phyloP scores from a whole-genome alignment of 148 eudicot species.

The Polygonum aviculare region DNA sequence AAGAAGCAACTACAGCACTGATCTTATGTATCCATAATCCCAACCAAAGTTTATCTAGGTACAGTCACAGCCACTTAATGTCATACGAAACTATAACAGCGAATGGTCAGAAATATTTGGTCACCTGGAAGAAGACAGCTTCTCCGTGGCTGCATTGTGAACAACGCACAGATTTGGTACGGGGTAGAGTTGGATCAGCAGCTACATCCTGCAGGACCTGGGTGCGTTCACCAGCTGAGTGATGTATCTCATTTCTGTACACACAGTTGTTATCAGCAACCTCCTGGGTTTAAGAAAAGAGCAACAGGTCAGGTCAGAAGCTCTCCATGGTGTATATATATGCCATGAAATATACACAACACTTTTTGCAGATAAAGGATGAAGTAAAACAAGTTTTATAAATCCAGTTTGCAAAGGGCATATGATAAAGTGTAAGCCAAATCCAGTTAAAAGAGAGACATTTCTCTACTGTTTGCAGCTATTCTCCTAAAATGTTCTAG shows the following conservation, averaged over 20 bases:
- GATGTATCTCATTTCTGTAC: constrained; percentile 89
- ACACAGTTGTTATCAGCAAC: constrained; percentile 93
- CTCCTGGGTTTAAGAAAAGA: constrained; percentile 36
- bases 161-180: constrained; percentile 84
- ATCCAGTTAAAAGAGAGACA: neutral
- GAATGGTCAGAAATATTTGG: neutral
- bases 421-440: neutral
- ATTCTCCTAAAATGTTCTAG: neutral
- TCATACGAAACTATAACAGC: neutral
- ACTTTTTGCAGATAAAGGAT: neutral
- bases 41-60: neutral
- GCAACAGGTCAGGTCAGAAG: neutral
- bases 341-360: neutral
- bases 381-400: neutral
- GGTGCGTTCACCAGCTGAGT: constrained; percentile 78
- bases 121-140: constrained; percentile 96
- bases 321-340: neutral
- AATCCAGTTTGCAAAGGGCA: neutral
- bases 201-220: constrained; percentile 96
- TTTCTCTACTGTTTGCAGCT: neutral
- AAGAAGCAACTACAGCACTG: neutral
- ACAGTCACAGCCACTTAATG: neutral
- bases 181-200: constrained; percentile 97
- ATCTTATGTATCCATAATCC: neutral
- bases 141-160: constrained; percentile 87